Evolutionary conservation across 495 filamentous ascomycete genomes (phyloP).

Genomic region (Podospora conica): DNA sequence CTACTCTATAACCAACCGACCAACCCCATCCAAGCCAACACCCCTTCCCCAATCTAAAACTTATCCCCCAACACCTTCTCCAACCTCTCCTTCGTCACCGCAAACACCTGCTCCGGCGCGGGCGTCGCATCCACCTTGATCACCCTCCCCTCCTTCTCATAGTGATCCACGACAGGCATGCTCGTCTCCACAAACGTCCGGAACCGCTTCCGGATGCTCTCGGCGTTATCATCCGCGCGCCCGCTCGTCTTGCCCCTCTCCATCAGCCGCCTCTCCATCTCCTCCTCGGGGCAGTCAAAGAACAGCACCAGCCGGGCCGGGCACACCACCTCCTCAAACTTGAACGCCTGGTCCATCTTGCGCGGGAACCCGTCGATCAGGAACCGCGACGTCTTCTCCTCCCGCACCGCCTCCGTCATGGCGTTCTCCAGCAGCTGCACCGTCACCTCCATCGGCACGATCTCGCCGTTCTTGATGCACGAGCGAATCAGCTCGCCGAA

Average conservation of each 20-base stretch:
- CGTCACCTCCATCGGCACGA: slow-evolving; percentile 99
- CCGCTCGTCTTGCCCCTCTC: slow-evolving; percentile 90
- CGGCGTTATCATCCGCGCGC: slow-evolving; percentile 85
- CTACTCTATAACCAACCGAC: not conserved
- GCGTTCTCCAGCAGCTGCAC: slow-evolving; percentile 87
- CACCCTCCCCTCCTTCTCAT: slow-evolving; percentile 68
- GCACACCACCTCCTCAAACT: slow-evolving; percentile 87
- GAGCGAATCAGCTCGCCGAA: slow-evolving; percentile 85
- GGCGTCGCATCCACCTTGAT: slow-evolving; percentile 66
- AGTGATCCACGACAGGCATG: slow-evolving; percentile 92
- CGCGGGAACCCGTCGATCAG: slow-evolving; percentile 94
- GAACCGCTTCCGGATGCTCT: slow-evolving; percentile 94
- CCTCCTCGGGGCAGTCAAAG: slow-evolving; percentile 81
- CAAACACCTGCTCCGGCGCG: slow-evolving; percentile 68
- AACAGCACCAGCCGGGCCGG: slow-evolving; percentile 79
- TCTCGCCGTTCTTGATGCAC: slow-evolving; percentile 87
- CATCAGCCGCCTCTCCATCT: slow-evolving; percentile 75
- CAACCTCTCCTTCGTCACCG: slow-evolving; percentile 49
- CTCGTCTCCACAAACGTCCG: slow-evolving; percentile 87
- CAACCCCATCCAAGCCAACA: not conserved
- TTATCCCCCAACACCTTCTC: slow-evolving; percentile 30
- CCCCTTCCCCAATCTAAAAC: slow-evolving; percentile 12
- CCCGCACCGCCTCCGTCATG: slow-evolving; percentile 60
- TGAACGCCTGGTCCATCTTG: slow-evolving; percentile 91
- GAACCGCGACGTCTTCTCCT: slow-evolving; percentile 46